A percentile compares a stretch with the other conserved stretches of the same genome.
phyloP scores from a whole-genome alignment of 345 rosid genomes.

The Sonneratia alba region DNA sequence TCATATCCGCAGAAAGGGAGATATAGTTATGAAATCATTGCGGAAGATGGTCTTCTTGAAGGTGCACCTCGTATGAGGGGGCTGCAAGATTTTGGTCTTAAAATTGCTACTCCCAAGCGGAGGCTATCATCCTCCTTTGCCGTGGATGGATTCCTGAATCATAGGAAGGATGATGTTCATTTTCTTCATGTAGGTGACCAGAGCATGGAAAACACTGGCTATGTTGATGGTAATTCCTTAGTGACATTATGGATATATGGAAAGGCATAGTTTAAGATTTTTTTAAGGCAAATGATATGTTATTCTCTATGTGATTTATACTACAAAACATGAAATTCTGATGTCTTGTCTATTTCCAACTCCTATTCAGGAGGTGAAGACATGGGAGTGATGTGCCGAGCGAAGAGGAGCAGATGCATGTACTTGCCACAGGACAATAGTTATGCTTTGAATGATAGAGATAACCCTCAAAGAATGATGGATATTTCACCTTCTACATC shows the following conservation, averaged over 20 bases:
- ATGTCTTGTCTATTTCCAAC: slow-evolving; percentile 2
- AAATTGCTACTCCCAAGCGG: slow-evolving; percentile 48
- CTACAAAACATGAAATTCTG: not conserved
- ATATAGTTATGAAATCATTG: slow-evolving; percentile 28
- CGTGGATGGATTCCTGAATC: slow-evolving; percentile 36
- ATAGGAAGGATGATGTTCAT: slow-evolving; percentile 29
- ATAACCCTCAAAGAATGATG: slow-evolving; percentile 30
- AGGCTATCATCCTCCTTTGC: slow-evolving; percentile 37
- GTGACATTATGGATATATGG: not conserved
- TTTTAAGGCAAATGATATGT: not conserved
- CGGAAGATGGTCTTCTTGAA: slow-evolving; percentile 43
- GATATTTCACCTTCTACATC: slow-evolving; percentile 37
- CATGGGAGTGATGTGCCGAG: slow-evolving; percentile 29
- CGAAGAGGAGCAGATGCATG: slow-evolving; percentile 54
- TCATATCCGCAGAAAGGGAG: slow-evolving; percentile 18
- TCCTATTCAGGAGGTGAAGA: slow-evolving; percentile 48
- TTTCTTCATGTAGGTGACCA: slow-evolving; percentile 35
- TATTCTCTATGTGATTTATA: not conserved
- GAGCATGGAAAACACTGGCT: slow-evolving; percentile 35
- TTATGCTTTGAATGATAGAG: slow-evolving; percentile 48
- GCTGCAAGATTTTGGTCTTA: slow-evolving; percentile 73
- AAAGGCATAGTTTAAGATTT: not conserved
- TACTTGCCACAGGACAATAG: slow-evolving; percentile 39
- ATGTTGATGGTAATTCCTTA: slow-evolving; percentile 41
- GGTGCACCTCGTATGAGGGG: slow-evolving; percentile 75